A percentile compares a stretch with the other conserved stretches of the same genome.
phyloP scores from a whole-genome alignment of 768 basidiomycete genomes.

The Mycena indigotica region DNA sequence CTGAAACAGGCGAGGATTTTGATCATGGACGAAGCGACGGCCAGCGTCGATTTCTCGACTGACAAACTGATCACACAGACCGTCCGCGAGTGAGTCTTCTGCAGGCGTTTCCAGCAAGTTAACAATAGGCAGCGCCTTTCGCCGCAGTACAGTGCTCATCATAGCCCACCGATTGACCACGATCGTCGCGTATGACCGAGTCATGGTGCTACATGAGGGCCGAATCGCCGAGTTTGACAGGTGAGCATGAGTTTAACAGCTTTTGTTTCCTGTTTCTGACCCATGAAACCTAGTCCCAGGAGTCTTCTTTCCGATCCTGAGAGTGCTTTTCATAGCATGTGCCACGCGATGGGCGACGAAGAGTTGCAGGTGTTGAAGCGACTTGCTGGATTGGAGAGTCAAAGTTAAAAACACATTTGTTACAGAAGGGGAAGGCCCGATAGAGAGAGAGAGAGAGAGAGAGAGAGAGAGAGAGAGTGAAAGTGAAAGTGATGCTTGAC shows the following conservation, averaged over 20 bases:
- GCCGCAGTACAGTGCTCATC: constrained; percentile 65
- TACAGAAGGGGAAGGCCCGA: not conserved
- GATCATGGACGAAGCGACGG: constrained; percentile 70
- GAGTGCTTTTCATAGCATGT: constrained; percentile 53
- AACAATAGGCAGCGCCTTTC: constrained; percentile 48
- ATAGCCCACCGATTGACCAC: constrained; percentile 63
- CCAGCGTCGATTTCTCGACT: constrained; percentile 65
- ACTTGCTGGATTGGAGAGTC: constrained; percentile 46
- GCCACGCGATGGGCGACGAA: constrained; percentile 53
- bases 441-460: not conserved
- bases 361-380: constrained; percentile 54
- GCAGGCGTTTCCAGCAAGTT: not conserved
- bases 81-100: constrained; percentile 50
- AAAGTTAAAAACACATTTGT: not conserved
- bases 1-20: constrained; percentile 61
- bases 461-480: no score
- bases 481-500: no score
- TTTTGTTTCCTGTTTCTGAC: not conserved
- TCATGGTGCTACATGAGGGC: constrained; percentile 60
- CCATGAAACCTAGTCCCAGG: constrained; percentile 31
- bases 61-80: constrained; percentile 66
- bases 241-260: constrained; percentile 5
- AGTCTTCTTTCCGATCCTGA: constrained; percentile 43
- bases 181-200: constrained; percentile 66
- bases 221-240: constrained; percentile 59